Conservation (phyloP, 2,329 filamentous ascomycete species). For the Xylaria sp. region DNA sequence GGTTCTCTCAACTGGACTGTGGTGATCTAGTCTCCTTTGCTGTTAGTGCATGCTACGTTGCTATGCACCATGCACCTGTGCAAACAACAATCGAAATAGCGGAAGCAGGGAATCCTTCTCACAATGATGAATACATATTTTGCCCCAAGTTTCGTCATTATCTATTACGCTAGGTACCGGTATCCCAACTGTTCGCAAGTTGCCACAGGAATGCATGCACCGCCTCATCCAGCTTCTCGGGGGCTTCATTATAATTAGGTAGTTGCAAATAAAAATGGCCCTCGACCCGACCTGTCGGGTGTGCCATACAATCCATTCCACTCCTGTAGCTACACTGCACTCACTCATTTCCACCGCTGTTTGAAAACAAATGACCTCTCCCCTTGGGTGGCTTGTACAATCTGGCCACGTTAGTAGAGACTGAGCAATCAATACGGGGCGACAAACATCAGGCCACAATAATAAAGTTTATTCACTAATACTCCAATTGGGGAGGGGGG, state of each 20-base stretch:
- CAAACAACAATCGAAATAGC: background rate
- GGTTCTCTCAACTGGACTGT: too few species aligned
- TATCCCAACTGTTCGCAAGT: background rate
- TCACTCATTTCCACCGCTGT: constrained; percentile 3
- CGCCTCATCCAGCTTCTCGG: background rate
- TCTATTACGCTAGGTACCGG: too few species aligned
- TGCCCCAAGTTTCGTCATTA: background rate
- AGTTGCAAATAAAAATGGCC: background rate
- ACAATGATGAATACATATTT: too few species aligned
- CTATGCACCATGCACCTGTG: background rate
- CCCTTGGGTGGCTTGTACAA: constrained; percentile 10
- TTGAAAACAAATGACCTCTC: constrained; percentile 1
- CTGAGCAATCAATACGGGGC: constrained; percentile 7
- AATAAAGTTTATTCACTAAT: constrained; percentile 2
- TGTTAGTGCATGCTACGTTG: background rate
- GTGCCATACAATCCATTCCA: constrained; percentile 9
- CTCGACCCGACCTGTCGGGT: constrained; percentile 29
- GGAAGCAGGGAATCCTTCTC: background rate
- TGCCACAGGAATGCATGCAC: constrained; percentile 7
- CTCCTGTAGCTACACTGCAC: constrained; percentile 4
- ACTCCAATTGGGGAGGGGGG: background rate
- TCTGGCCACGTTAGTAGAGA: background rate
- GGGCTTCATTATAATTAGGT: too few species aligned
- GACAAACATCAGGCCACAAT: constrained; percentile 27
- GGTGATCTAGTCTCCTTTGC: too few species aligned